Evolutionary conservation across 352 stramenopile species (phyloP).

Genomic region (Globisporangium viniferum): DNA sequence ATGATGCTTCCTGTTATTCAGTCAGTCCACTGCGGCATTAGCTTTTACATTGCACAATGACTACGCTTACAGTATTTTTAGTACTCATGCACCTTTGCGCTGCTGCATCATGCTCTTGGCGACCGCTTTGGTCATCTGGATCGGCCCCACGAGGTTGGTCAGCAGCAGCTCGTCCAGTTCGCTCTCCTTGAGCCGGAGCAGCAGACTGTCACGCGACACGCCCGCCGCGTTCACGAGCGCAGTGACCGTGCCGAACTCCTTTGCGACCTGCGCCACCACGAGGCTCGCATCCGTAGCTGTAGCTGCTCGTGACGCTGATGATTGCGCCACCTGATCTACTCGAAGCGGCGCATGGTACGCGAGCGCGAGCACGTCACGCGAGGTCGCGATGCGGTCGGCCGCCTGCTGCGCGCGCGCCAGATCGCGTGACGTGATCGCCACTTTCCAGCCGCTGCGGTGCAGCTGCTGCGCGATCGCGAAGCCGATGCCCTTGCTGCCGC

Average conservation of each 20-base stretch:
- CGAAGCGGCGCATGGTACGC: conserved; percentile 54
- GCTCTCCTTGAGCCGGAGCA: conserved; percentile 54
- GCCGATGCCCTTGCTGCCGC: conserved; percentile 77
- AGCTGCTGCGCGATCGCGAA: conserved; percentile 69
- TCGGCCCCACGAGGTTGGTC: conserved; percentile 73
- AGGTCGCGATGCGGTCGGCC: conserved; percentile 33
- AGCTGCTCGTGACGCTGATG: background rate
- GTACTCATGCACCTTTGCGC: conserved; percentile 24
- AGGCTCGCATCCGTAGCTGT: conserved; percentile 20
- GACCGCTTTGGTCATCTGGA: conserved; percentile 73
- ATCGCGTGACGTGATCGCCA: conserved; percentile 71
- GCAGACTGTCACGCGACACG: conserved; percentile 63
- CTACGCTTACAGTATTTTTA: background rate
- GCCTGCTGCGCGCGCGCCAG: conserved; percentile 49
- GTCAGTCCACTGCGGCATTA: background rate
- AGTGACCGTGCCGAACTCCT: conserved; percentile 36
- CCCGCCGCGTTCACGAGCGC: conserved; percentile 78
- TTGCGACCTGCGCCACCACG: conserved; percentile 42
- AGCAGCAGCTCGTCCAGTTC: conserved; percentile 69
- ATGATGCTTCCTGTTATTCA: conserved; percentile 54
- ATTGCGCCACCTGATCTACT: background rate
- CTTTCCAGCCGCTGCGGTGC: conserved; percentile 55
- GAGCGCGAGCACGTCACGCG: conserved; percentile 39
- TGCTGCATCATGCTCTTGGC: conserved; percentile 78
- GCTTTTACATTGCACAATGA: background rate